A percentile compares a stretch with the other conserved stretches of the same genome.
These are phyloP conservation scores for Monosporascus ibericus DNA, from an alignment of 2,329 filamentous ascomycete species.

Conservation along the genomic window DNA sequence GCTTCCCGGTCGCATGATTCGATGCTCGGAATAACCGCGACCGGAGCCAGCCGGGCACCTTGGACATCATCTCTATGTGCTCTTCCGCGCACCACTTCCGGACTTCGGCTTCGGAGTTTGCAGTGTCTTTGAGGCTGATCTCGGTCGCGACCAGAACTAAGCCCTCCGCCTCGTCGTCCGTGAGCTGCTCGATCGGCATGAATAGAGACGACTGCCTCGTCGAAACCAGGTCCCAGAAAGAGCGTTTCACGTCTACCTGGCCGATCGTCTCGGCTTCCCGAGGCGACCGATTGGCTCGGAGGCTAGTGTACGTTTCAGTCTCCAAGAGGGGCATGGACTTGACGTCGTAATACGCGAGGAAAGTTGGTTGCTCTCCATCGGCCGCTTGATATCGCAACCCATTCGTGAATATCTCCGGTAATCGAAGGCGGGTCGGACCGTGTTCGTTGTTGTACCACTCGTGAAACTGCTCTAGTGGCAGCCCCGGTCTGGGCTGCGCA, in stretches of 20 bases:
- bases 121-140: conserved; percentile 45
- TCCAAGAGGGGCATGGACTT: conserved; percentile 66
- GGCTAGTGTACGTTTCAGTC: conserved; percentile 60
- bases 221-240: conserved; percentile 62
- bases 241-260: conserved; percentile 59
- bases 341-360: conserved; percentile 78
- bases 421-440: conserved; percentile 70
- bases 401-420: conserved; percentile 67
- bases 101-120: conserved; percentile 46
- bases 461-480: conserved; percentile 67
- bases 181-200: conserved; percentile 51
- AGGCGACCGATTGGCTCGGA: conserved; percentile 52
- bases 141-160: conserved; percentile 58
- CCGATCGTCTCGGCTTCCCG: conserved; percentile 49
- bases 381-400: conserved; percentile 72
- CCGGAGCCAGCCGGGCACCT: conserved; percentile 73
- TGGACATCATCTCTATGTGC: conserved; percentile 64
- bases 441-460: conserved; percentile 96
- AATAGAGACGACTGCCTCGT: conserved; percentile 52
- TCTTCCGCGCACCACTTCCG: conserved; percentile 70
- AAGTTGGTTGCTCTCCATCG: conserved; percentile 59
- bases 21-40: conserved; percentile 66
- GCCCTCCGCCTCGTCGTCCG: conserved; percentile 52
- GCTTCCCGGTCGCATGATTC: conserved; percentile 44
- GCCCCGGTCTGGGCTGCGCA: conserved; percentile 68